A percentile compares a stretch with the other conserved stretches of the same genome.
Conservation (phyloP, 306 rosid species). For the Urtica urens region DNA sequence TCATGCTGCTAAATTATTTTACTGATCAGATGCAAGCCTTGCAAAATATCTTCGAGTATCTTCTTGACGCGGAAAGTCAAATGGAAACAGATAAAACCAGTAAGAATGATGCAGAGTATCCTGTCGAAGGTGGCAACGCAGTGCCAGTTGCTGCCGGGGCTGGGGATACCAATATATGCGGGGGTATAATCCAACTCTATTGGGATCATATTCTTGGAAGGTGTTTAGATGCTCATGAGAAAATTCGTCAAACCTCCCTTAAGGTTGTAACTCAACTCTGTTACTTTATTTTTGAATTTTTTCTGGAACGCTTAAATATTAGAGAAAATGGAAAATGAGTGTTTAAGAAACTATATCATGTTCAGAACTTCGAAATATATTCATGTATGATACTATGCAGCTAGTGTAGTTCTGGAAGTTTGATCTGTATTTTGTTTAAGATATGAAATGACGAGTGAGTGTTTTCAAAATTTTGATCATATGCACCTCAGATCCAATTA, state of each 20-base stretch:
- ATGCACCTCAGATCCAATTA: no score
- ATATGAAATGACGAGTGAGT: not conserved
- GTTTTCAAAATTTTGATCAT: not conserved
- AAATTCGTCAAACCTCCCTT: conserved; percentile 74
- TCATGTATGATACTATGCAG: no score
- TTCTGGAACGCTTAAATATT: no score
- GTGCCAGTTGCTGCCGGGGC: conserved; percentile 99
- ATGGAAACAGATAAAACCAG: conserved; percentile 51
- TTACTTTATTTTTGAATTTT: no score
- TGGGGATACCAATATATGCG: conserved; percentile 97
- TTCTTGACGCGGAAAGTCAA: conserved; percentile 84
- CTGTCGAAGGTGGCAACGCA: conserved; percentile 51
- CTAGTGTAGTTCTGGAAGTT: not conserved
- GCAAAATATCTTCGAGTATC: conserved; percentile 89
- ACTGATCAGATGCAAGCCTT: conserved; percentile 76
- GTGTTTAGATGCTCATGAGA: conserved; percentile 66
- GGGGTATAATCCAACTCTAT: conserved; percentile 89
- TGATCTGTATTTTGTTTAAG: not conserved
- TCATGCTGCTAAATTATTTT: conserved; percentile 25
- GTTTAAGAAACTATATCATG: no score
- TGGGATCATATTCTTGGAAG: conserved; percentile 80
- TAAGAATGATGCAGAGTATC: conserved; percentile 27
- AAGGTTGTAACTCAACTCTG: conserved; percentile 53
- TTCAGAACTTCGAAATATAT: no score
- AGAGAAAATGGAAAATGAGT: no score